Conservation (phyloP, 345 rosid genomes). For the Cardamine resedifolia region DNA sequence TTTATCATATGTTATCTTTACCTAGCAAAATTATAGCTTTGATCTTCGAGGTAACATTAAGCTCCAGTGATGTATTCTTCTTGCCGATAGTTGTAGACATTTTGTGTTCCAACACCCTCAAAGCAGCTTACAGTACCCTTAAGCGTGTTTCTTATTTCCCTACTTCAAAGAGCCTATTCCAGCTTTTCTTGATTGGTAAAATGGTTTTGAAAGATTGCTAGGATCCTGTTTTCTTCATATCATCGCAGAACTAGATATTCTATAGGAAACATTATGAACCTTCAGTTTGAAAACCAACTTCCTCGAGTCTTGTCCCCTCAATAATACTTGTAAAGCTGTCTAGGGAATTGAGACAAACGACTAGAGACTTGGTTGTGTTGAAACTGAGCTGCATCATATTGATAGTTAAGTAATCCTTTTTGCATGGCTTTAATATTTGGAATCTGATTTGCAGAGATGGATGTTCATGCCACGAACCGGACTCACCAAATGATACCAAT, state of each 20-base stretch:
- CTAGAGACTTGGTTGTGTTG: neutral
- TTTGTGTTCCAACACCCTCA: neutral
- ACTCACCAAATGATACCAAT: slow-evolving; percentile 25
- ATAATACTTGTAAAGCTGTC: neutral
- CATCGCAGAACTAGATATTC: neutral
- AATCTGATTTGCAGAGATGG: slow-evolving; percentile 49
- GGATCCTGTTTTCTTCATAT: neutral
- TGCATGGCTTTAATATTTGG: slow-evolving; percentile 2
- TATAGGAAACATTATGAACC: neutral
- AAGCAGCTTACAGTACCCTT: neutral
- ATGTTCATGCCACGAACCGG: slow-evolving; percentile 37
- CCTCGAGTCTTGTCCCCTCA: neutral
- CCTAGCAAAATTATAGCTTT: slow-evolving; percentile 4
- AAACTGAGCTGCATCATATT: slow-evolving; percentile 15
- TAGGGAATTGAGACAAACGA: neutral
- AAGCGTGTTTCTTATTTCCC: neutral
- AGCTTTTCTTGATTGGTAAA: neutral
- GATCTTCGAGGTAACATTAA: neutral
- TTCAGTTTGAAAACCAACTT: neutral
- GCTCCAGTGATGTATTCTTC: neutral
- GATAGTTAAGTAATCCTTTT: neutral
- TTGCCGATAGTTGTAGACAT: slow-evolving; percentile 3
- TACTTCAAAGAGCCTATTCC: neutral
- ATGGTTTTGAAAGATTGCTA: neutral
- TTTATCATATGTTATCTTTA: neutral